A percentile compares a stretch with the other conserved stretches of the same genome.
Conservation (phyloP, 495 filamentous ascomycete genomes). For the Penicillium paxilli region DNA sequence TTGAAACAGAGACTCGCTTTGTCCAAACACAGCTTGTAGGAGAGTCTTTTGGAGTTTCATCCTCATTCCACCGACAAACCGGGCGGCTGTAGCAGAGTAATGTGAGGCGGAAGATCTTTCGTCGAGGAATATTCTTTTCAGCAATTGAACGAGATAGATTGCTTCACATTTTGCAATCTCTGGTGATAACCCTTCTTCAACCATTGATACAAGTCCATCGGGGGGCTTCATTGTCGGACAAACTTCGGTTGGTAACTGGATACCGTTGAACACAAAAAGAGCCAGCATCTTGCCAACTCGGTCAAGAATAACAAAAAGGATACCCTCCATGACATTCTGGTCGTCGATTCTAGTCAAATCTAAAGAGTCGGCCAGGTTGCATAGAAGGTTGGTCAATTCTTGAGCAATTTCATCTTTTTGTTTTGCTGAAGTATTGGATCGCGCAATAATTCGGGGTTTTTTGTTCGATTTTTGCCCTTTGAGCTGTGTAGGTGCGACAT, state of each 20-base stretch:
- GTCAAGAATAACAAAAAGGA: conserved; percentile 33
- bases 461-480: not conserved
- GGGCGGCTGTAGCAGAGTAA: not conserved
- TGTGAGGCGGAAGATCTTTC: not conserved
- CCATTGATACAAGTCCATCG: conserved; percentile 25
- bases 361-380: conserved; percentile 29
- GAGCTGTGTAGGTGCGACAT: not conserved
- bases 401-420: conserved; percentile 18
- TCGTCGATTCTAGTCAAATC: conserved; percentile 24
- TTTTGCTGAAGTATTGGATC: not conserved
- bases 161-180: conserved; percentile 29
- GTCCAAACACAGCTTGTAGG: conserved; percentile 40
- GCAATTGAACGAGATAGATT: conserved; percentile 36
- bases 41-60: conserved; percentile 41
- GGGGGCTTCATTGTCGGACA: conserved; percentile 27
- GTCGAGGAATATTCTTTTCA: conserved; percentile 31
- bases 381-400: conserved; percentile 23
- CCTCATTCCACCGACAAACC: conserved; percentile 26
- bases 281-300: conserved; percentile 41
- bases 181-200: conserved; percentile 18
- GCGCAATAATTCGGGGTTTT: not conserved
- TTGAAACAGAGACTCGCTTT: conserved; percentile 28
- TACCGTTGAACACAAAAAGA: conserved; percentile 36
- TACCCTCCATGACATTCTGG: conserved; percentile 38
- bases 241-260: conserved; percentile 24